phyloP scores from a whole-genome alignment of 2,329 filamentous ascomycete genomes.

The Fonsecaea pugnacius region DNA sequence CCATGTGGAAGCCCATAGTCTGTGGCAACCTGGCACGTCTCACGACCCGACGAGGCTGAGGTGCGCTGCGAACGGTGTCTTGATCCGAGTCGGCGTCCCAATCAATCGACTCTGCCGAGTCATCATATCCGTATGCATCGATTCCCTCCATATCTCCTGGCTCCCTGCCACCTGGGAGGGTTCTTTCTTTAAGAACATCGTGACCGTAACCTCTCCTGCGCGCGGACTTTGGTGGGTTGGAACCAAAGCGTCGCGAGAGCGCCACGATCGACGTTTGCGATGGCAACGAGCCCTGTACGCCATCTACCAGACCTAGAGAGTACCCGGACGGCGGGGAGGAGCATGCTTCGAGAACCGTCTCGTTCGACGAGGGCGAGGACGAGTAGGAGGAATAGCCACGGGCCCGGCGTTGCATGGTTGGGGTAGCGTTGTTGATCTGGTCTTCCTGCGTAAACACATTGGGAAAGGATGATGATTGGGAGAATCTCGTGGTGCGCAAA shows the following conservation, averaged over 20 bases:
- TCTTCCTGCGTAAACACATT: background rate
- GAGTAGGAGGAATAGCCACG: background rate
- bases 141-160: background rate
- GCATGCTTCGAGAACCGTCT: conserved; percentile 17
- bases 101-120: conserved; percentile 10
- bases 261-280: background rate
- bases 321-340: conserved; percentile 2
- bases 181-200: background rate
- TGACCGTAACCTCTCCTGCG: background rate
- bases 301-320: background rate
- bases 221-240: background rate
- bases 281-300: background rate
- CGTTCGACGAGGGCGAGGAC: conserved; percentile 10
- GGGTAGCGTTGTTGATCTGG: background rate
- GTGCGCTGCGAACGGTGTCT: conserved; percentile 1
- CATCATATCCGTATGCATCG: background rate
- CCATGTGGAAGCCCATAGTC: conserved; percentile 24
- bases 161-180: background rate
- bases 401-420: conserved; percentile 5
- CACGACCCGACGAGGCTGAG: background rate
- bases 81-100: conserved; percentile 14
- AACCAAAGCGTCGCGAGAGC: background rate
- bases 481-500: background rate
- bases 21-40: conserved; percentile 16
- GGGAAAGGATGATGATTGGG: background rate